These are phyloP conservation scores for Fusarium sp. DNA, from an alignment of 2,329 filamentous ascomycete genomes.

Conservation along the genomic window DNA sequence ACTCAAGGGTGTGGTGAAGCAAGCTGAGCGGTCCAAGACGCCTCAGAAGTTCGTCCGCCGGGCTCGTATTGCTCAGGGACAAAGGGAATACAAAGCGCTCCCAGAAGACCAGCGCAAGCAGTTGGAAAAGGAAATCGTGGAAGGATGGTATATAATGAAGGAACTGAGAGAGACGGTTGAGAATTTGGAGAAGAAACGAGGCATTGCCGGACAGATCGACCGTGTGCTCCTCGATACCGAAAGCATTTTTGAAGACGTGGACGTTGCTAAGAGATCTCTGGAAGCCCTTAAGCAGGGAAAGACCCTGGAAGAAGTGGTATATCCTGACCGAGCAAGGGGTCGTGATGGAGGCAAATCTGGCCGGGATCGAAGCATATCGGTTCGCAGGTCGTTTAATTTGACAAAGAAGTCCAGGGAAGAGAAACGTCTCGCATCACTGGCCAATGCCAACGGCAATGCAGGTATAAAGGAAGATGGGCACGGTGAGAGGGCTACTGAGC, in stretches of 20 bases:
- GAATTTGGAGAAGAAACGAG: slow-evolving; percentile 55
- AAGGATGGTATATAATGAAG: slow-evolving; percentile 54
- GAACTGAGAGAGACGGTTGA: slow-evolving; percentile 52
- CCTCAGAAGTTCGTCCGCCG: slow-evolving; percentile 69
- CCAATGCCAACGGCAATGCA: slow-evolving; percentile 8
- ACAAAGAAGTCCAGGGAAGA: slow-evolving; percentile 31
- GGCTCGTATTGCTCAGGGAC: slow-evolving; percentile 72
- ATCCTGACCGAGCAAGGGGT: slow-evolving; percentile 34
- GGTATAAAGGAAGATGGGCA: not conserved
- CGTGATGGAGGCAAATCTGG: slow-evolving; percentile 16
- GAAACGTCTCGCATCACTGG: slow-evolving; percentile 25
- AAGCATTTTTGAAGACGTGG: slow-evolving; percentile 64
- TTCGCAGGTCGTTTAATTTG: slow-evolving; percentile 40
- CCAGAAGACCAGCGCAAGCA: slow-evolving; percentile 53
- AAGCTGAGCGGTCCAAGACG: slow-evolving; percentile 67
- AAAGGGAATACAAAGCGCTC: slow-evolving; percentile 60
- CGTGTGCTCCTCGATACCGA: slow-evolving; percentile 49
- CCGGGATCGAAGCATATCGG: slow-evolving; percentile 39
- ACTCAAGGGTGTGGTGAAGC: slow-evolving; percentile 75
- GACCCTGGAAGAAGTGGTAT: slow-evolving; percentile 48
- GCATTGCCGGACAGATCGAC: slow-evolving; percentile 57
- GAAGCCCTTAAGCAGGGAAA: slow-evolving; percentile 63
- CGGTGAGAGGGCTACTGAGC: slow-evolving; percentile 1
- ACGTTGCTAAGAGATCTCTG: slow-evolving; percentile 62
- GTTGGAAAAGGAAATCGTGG: slow-evolving; percentile 48